A percentile compares a stretch with the other conserved stretches of the same genome.
Evolutionary conservation across 768 basidiomycete genomes (phyloP).

Genomic region (Tricholoma flavovirens): DNA sequence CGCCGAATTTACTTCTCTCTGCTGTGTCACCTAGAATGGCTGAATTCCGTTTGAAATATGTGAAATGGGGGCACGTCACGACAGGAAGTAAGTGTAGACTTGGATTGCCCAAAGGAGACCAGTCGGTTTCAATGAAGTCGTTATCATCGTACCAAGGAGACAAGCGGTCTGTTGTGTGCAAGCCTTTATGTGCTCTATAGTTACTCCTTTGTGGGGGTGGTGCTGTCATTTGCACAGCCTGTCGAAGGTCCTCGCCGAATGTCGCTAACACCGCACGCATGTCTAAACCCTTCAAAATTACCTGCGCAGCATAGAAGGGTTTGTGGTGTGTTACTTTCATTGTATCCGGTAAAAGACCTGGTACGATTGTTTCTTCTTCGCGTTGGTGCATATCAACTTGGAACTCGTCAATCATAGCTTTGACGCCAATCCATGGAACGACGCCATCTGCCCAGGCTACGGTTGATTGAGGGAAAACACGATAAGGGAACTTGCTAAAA

Average conservation of each 20-base stretch:
- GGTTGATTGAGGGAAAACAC: not conserved
- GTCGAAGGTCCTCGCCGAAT: constrained; percentile 70
- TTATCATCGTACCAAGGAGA: constrained; percentile 71
- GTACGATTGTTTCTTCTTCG: constrained; percentile 67
- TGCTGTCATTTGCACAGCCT: constrained; percentile 43
- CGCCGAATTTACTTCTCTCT: constrained; percentile 74
- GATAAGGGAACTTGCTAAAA: not conserved
- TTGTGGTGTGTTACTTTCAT: constrained; percentile 65
- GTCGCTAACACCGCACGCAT: constrained; percentile 73
- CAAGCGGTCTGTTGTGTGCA: constrained; percentile 36
- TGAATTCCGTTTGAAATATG: constrained; percentile 66
- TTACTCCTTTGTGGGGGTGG: constrained; percentile 40
- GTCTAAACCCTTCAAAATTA: constrained; percentile 71
- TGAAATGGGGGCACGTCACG: constrained; percentile 76
- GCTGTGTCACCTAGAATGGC: constrained; percentile 33
- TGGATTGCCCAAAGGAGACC: constrained; percentile 49
- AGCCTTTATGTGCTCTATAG: constrained; percentile 41
- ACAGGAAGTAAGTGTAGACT: constrained; percentile 64
- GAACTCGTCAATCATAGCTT: constrained; percentile 74
- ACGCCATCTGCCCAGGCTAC: constrained; percentile 75
- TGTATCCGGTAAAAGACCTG: constrained; percentile 51
- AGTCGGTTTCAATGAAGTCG: constrained; percentile 80
- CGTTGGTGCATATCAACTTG: constrained; percentile 92
- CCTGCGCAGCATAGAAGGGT: constrained; percentile 83
- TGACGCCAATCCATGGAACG: constrained; percentile 78